These are phyloP conservation scores for Colletotrichum endophyticum DNA, from an alignment of 2,329 filamentous ascomycete genomes.

Conservation along the genomic window DNA sequence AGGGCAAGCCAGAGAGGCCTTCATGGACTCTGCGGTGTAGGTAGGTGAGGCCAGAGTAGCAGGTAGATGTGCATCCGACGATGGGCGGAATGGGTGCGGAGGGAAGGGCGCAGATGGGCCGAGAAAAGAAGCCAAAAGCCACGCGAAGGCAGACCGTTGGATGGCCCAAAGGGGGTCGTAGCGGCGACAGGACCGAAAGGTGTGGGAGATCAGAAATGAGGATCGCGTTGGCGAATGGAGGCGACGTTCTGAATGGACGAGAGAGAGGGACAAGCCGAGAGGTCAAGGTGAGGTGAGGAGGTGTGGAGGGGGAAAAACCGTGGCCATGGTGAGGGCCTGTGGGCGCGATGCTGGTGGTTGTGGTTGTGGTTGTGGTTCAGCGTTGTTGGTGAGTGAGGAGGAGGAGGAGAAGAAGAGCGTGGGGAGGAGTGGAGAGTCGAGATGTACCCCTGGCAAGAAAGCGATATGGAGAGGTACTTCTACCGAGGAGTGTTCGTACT, in stretches of 20 bases:
- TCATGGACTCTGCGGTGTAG: not conserved
- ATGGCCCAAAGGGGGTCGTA: not conserved
- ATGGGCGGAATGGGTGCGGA: not conserved
- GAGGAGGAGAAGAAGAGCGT: not conserved
- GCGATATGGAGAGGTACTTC: not conserved
- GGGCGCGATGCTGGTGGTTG: not conserved
- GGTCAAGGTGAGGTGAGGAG: not conserved
- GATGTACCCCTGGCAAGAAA: not conserved
- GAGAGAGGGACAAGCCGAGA: not conserved
- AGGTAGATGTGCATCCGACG: slow-evolving; percentile 5
- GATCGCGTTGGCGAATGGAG: not conserved
- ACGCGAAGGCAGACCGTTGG: slow-evolving; percentile 13
- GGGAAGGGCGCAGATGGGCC: slow-evolving; percentile 13
- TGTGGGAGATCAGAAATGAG: not conserved
- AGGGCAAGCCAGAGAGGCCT: slow-evolving; percentile 12
- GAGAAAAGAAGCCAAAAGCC: slow-evolving; percentile 7
- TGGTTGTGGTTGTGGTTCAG: not conserved
- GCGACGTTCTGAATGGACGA: not conserved
- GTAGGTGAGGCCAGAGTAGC: slow-evolving; percentile 6
- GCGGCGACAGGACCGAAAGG: not conserved
- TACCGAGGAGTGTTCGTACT: not conserved
- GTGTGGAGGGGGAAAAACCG: not conserved
- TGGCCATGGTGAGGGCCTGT: not conserved
- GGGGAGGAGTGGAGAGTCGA: not conserved
- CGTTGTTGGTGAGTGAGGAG: not conserved